Evolutionary conservation across 2,329 filamentous ascomycete genomes (phyloP).

Genomic region (Epichloe hybrida): DNA sequence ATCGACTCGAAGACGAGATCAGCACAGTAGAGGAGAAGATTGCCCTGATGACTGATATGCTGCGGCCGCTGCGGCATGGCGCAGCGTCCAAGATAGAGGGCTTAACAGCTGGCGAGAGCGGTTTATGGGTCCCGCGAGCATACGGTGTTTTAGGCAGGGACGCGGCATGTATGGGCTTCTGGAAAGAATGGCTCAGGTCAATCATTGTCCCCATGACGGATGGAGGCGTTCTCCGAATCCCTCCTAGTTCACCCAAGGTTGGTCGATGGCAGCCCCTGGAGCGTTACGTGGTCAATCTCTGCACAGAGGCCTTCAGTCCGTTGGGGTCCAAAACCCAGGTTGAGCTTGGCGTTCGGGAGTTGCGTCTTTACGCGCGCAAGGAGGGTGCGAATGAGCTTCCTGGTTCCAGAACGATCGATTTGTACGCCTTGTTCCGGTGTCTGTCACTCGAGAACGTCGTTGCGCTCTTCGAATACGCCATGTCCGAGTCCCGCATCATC

Average conservation of each 20-base stretch:
- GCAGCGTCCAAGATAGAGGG: slow-evolving; percentile 96
- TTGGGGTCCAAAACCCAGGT: slow-evolving; percentile 92
- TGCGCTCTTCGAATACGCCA: slow-evolving; percentile 80
- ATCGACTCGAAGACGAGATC: slow-evolving; percentile 84
- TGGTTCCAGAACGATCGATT: slow-evolving; percentile 77
- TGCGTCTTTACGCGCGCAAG: slow-evolving; percentile 83
- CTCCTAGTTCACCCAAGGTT: slow-evolving; percentile 76
- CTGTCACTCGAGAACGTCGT: slow-evolving; percentile 87
- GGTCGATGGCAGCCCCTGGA: slow-evolving; percentile 95
- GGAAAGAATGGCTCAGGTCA: slow-evolving; percentile 96
- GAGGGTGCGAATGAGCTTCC: slow-evolving; percentile 89
- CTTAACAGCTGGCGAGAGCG: slow-evolving; percentile 85
- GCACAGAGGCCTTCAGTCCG: slow-evolving; percentile 85
- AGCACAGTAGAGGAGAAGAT: slow-evolving; percentile 96
- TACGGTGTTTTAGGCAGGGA: slow-evolving; percentile 89
- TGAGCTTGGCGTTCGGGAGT: slow-evolving; percentile 76
- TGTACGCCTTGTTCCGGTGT: slow-evolving; percentile 84
- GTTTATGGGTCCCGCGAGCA: slow-evolving; percentile 86
- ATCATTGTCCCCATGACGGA: slow-evolving; percentile 94
- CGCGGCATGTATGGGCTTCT: slow-evolving; percentile 71
- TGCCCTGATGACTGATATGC: slow-evolving; percentile 85
- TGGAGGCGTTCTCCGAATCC: slow-evolving; percentile 67
- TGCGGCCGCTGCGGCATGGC: slow-evolving; percentile 82
- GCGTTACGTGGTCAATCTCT: slow-evolving; percentile 92
- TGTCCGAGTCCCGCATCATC: slow-evolving; percentile 90